phyloP scores from a whole-genome alignment of 805 yeast species.

The Saccharomyces mikatae region DNA sequence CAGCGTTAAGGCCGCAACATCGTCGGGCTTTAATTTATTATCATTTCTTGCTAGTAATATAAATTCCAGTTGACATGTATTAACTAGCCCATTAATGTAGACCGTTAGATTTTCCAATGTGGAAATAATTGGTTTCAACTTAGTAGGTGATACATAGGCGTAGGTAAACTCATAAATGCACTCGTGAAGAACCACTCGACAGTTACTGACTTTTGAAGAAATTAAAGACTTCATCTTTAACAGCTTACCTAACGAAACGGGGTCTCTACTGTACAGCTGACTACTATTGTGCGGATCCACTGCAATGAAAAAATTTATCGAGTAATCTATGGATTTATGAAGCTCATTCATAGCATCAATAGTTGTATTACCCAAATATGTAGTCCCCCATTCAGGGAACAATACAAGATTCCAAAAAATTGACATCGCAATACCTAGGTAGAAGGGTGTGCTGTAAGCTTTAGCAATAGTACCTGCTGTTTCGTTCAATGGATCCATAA shows the following conservation, averaged over 20 bases:
- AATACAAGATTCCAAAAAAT: slow-evolving; percentile 36
- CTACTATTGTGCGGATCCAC: slow-evolving; percentile 11
- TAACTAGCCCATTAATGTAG: slow-evolving; percentile 36
- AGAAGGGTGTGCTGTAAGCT: slow-evolving; percentile 37
- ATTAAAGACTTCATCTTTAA: slow-evolving; percentile 30
- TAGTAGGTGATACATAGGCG: slow-evolving; percentile 39
- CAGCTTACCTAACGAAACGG: slow-evolving; percentile 28
- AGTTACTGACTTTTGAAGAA: slow-evolving; percentile 28
- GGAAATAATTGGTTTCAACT: slow-evolving; percentile 31
- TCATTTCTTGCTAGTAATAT: slow-evolving; percentile 27
- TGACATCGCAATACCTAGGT: slow-evolving; percentile 39
- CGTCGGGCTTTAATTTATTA: slow-evolving; percentile 1
- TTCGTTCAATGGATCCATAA: slow-evolving; percentile 30
- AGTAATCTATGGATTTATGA: slow-evolving; percentile 32
- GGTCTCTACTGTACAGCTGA: slow-evolving; percentile 15
- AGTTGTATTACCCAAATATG: slow-evolving; percentile 39
- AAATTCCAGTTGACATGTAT: slow-evolving; percentile 42
- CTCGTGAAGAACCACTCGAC: slow-evolving; percentile 37
- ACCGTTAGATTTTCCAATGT: slow-evolving; percentile 29
- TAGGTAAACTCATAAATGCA: slow-evolving; percentile 43
- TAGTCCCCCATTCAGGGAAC: slow-evolving; percentile 47
- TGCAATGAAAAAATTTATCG: slow-evolving; percentile 35
- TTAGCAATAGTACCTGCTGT: slow-evolving; percentile 30
- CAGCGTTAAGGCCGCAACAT: not conserved
- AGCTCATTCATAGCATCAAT: slow-evolving; percentile 34